Conservation (phyloP, 768 basidiomycete species). For the Phanerodontia chrysosporium region DNA sequence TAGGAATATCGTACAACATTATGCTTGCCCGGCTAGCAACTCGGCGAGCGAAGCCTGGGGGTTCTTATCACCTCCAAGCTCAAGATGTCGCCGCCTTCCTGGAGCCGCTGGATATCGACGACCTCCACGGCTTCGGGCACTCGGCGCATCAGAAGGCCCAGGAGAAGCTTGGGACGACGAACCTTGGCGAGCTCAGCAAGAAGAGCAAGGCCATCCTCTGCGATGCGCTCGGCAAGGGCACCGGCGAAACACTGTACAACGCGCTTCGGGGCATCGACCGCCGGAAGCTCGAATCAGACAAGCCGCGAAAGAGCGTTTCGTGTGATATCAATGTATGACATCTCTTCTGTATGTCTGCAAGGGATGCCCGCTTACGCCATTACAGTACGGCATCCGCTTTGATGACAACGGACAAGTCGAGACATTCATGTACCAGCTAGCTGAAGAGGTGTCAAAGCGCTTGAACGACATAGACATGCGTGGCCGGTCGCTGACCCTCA, state of each 20-base stretch:
- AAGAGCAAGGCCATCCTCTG: conserved; percentile 64
- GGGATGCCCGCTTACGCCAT: background rate
- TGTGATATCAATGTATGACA: conserved; percentile 83
- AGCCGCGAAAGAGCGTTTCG: conserved; percentile 85
- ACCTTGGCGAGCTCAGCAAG: conserved; percentile 61
- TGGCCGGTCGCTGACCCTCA: conserved; percentile 77
- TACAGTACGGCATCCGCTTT: conserved; percentile 93
- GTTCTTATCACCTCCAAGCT: conserved; percentile 68
- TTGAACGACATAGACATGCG: conserved; percentile 64
- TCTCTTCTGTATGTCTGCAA: background rate
- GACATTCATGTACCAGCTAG: conserved; percentile 71
- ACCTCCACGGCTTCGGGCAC: conserved; percentile 84
- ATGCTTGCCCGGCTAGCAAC: conserved; percentile 92
- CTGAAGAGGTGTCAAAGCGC: conserved; percentile 69
- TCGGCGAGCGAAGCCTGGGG: conserved; percentile 86
- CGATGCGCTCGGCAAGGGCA: conserved; percentile 71
- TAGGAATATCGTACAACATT: conserved; percentile 90
- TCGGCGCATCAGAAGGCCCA: conserved; percentile 72
- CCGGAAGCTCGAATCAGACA: conserved; percentile 74
- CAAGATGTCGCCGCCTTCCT: conserved; percentile 52
- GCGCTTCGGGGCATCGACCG: conserved; percentile 83
- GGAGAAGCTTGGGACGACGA: conserved; percentile 72
- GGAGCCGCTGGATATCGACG: conserved; percentile 66
- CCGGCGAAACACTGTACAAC: conserved; percentile 82
- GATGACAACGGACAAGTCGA: conserved; percentile 78